Percentiles rank a stretch among this genome's conserved stretches.
These are phyloP conservation scores for Henckelia pumila DNA, from an alignment of 257 asterid species.

Conservation along the genomic window DNA sequence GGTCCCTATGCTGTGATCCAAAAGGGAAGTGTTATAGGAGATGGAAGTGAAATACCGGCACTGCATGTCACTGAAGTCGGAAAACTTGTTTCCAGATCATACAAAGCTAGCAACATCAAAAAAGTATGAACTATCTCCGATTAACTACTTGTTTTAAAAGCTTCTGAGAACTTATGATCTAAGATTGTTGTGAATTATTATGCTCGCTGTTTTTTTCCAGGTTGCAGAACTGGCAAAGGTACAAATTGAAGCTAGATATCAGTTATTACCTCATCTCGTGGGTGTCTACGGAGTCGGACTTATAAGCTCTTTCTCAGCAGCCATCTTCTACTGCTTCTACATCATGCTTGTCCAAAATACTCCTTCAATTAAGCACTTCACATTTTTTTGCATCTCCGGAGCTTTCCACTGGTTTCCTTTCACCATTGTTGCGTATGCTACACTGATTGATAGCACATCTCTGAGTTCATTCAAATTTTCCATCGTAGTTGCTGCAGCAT, in stretches of 20 bases:
- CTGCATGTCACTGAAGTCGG: slow-evolving; percentile 55
- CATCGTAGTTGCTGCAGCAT: slow-evolving; percentile 45
- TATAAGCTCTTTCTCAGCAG: slow-evolving; percentile 58
- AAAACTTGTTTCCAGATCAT: slow-evolving; percentile 30
- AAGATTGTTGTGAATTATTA: slow-evolving; percentile 1
- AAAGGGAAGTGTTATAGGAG: slow-evolving; percentile 57
- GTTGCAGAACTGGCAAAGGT: slow-evolving; percentile 26
- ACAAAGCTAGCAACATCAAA: slow-evolving; percentile 31
- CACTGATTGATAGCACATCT: slow-evolving; percentile 32
- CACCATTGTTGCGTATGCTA: slow-evolving; percentile 50
- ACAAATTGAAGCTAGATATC: slow-evolving; percentile 20
- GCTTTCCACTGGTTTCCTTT: slow-evolving; percentile 84
- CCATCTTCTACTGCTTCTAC: slow-evolving; percentile 44
- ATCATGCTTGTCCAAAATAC: slow-evolving; percentile 32
- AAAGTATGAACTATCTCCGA: slow-evolving; percentile 32
- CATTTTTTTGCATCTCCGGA: slow-evolving; percentile 58
- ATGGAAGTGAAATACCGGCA: slow-evolving; percentile 50
- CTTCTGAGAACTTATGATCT: neutral
- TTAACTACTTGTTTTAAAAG: neutral
- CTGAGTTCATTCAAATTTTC: slow-evolving; percentile 43
- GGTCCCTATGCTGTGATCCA: slow-evolving; percentile 68
- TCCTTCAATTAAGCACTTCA: slow-evolving; percentile 45
- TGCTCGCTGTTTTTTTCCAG: slow-evolving; percentile 31
- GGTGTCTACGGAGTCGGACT: slow-evolving; percentile 66
- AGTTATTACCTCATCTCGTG: slow-evolving; percentile 45